phyloP scores from a whole-genome alignment of 1,284 basidiomycete genomes.

The Cutaneotrichosporon spelunceum region DNA sequence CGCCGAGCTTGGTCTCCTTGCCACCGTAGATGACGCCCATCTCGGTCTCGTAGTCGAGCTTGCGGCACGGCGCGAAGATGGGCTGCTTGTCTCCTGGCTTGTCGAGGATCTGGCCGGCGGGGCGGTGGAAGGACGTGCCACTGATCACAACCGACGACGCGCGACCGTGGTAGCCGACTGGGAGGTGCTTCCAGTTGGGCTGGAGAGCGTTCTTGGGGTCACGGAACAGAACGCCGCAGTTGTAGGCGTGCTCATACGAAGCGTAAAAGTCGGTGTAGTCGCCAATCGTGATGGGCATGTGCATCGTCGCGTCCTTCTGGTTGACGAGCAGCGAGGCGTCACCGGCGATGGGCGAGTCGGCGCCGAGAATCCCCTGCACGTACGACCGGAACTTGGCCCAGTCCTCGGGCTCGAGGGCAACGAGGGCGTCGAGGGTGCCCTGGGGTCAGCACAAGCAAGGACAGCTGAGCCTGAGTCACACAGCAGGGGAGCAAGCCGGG shows the following conservation, averaged over 20 bases:
- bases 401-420: conserved; percentile 18
- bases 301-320: conserved; percentile 13
- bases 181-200: conserved; percentile 31
- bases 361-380: conserved; percentile 16
- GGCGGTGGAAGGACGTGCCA: conserved; percentile 30
- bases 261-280: conserved; percentile 31
- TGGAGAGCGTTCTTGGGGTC: conserved; percentile 25
- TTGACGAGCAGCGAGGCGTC: conserved; percentile 15
- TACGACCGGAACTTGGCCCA: conserved; percentile 20
- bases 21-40: conserved; percentile 27
- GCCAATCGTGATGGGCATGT: conserved; percentile 22
- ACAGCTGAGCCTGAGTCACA: too few relatives aligned
- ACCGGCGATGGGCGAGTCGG: conserved; percentile 16
- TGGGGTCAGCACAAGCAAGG: not conserved
- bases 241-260: conserved; percentile 28
- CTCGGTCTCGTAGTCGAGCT: conserved; percentile 35
- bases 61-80: conserved; percentile 23
- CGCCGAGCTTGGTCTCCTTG: conserved; percentile 23
- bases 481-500: not conserved
- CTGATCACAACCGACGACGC: conserved; percentile 24
- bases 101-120: conserved; percentile 27
- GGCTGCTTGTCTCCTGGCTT: conserved; percentile 26
- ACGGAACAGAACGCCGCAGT: conserved; percentile 29
- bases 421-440: conserved; percentile 19
- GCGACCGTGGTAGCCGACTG: conserved; percentile 32